phyloP scores from a whole-genome alignment of 1,139 yeast genomes.

The Petasospora rhodanensis region DNA sequence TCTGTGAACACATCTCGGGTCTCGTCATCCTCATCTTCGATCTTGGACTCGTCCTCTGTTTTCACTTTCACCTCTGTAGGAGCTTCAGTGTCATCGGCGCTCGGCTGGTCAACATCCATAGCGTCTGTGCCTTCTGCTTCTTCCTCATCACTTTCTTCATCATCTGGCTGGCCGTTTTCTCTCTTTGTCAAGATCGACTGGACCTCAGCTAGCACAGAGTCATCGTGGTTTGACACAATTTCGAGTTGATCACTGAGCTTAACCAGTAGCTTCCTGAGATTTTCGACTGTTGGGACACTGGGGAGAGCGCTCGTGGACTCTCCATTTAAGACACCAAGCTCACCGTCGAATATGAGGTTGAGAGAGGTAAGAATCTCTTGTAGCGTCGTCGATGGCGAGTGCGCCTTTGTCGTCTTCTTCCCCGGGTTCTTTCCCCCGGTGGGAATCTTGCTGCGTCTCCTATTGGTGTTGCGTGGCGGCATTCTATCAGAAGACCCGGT shows the following conservation, averaged over 20 bases:
- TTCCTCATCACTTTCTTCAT: conserved; percentile 5
- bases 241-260: conserved; percentile 47
- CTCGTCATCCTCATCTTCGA: conserved; percentile 11
- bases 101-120: not conserved
- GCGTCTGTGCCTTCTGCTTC: conserved; percentile 6
- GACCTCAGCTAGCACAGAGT: conserved; percentile 29
- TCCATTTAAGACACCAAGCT: conserved; percentile 59
- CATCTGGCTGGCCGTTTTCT: conserved; percentile 7
- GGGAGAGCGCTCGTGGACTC: conserved; percentile 48
- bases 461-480: conserved; percentile 20
- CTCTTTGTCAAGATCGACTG: conserved; percentile 12
- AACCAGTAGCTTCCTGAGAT: conserved; percentile 43
- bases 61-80: too few species aligned
- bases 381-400: conserved; percentile 35
- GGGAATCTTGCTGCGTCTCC: conserved; percentile 17
- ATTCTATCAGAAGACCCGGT: conserved; percentile 1
- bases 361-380: conserved; percentile 51
- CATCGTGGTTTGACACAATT: conserved; percentile 43
- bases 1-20: conserved; percentile 13
- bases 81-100: conserved; percentile 8
- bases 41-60: conserved; percentile 4
- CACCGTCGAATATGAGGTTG: conserved; percentile 51
- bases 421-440: conserved; percentile 22
- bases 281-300: conserved; percentile 38
- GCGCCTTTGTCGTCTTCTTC: conserved; percentile 24